phyloP scores from a whole-genome alignment of 2,329 filamentous ascomycete genomes.

The Scopulariopsis brevicaulis region DNA sequence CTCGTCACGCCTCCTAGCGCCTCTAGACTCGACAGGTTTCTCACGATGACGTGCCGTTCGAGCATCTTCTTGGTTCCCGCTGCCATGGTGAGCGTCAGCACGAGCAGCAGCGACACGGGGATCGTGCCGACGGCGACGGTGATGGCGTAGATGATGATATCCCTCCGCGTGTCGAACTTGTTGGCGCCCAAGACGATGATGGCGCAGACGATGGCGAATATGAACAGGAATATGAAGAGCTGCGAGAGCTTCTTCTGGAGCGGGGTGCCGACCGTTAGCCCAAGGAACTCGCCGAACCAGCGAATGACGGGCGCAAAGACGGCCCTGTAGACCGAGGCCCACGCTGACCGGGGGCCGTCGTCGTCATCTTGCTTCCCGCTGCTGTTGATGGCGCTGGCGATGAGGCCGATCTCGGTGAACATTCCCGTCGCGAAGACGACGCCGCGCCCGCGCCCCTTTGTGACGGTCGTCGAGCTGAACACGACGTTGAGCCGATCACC shows the following conservation, averaged over 20 bases:
- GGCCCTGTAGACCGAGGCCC: conserved; percentile 33
- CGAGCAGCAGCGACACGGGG: conserved; percentile 32
- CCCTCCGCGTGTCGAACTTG: conserved; percentile 36
- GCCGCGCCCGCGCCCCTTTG: conserved; percentile 43
- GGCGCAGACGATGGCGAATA: conserved; percentile 54
- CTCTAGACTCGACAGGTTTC: conserved; percentile 39
- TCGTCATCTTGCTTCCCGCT: conserved; percentile 35
- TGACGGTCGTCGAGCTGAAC: conserved; percentile 44
- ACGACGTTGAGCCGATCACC: conserved; percentile 46
- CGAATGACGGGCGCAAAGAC: conserved; percentile 25
- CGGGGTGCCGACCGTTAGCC: conserved; percentile 58
- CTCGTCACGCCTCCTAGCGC: conserved; percentile 50
- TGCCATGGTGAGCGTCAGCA: conserved; percentile 49
- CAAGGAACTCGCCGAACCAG: conserved; percentile 50
- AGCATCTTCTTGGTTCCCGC: conserved; percentile 41
- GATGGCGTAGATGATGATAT: conserved; percentile 46
- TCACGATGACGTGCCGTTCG: conserved; percentile 38
- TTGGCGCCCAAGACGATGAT: conserved; percentile 59
- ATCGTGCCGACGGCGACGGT: conserved; percentile 36
- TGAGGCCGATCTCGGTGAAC: conserved; percentile 46
- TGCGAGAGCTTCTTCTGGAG: conserved; percentile 59
- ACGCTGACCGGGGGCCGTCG: conserved; percentile 32
- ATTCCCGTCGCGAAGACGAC: conserved; percentile 51
- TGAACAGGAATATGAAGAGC: conserved; percentile 57
- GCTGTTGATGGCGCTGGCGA: conserved; percentile 38